phyloP scores from a whole-genome alignment of 2,329 filamentous ascomycete species.

The Aureobasidium sp. region DNA sequence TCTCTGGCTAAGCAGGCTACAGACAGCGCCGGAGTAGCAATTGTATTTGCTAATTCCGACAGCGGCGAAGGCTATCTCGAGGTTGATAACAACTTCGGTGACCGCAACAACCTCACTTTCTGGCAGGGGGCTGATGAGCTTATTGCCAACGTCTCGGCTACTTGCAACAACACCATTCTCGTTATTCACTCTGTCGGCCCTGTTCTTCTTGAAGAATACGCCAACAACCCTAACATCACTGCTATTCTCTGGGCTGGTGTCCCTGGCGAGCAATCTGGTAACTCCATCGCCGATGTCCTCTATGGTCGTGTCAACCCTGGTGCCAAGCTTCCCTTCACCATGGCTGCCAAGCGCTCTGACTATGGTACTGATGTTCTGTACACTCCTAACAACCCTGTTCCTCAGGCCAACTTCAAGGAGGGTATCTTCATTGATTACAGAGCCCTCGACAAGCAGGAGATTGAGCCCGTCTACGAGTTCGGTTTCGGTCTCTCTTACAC shows the following conservation, averaged over 20 bases:
- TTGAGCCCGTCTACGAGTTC: constrained; percentile 66
- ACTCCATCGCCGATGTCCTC: constrained; percentile 65
- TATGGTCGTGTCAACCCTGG: constrained; percentile 69
- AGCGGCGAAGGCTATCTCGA: constrained; percentile 43
- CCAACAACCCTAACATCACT: constrained; percentile 64
- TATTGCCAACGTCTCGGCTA: constrained; percentile 65
- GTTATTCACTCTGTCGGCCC: constrained; percentile 78
- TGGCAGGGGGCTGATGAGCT: constrained; percentile 39
- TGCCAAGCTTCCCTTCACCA: constrained; percentile 69
- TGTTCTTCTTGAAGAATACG: constrained; percentile 64
- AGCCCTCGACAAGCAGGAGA: constrained; percentile 56
- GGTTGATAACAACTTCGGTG: constrained; percentile 34
- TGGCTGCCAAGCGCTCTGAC: constrained; percentile 56
- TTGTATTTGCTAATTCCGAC: constrained; percentile 43
- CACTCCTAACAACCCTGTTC: constrained; percentile 58
- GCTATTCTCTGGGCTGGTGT: constrained; percentile 72
- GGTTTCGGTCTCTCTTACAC: constrained; percentile 72
- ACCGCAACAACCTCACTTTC: constrained; percentile 40
- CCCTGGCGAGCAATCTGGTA: constrained; percentile 72
- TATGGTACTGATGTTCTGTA: constrained; percentile 59
- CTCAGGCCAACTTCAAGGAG: constrained; percentile 63
- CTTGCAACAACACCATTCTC: constrained; percentile 78
- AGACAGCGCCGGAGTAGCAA: constrained; percentile 20
- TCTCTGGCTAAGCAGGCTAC: constrained; percentile 20
- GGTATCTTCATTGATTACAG: constrained; percentile 73